phyloP scores from a whole-genome alignment of 257 asterid species.

The Salvia splendens region DNA sequence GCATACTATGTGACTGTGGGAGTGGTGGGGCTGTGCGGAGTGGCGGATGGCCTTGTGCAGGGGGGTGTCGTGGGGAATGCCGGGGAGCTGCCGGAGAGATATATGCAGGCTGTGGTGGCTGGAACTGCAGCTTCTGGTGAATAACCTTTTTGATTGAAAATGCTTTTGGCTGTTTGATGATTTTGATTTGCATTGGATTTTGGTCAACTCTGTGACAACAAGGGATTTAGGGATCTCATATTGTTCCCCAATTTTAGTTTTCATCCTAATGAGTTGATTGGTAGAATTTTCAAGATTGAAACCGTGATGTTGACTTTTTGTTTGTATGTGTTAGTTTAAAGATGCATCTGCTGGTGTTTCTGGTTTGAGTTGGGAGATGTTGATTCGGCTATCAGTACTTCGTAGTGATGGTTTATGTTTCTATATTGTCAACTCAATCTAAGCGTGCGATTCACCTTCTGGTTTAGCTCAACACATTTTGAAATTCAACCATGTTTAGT shows the following conservation, averaged over 20 bases:
- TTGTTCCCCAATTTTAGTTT: neutral
- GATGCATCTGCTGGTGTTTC: neutral
- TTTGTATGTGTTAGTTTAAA: slow-evolving; percentile 1
- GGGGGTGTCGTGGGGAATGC: slow-evolving; percentile 89
- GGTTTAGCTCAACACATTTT: neutral
- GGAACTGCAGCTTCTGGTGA: slow-evolving; percentile 97
- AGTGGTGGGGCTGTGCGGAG: slow-evolving; percentile 61
- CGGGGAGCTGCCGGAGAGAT: slow-evolving; percentile 87
- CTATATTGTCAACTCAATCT: neutral
- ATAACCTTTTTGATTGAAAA: neutral
- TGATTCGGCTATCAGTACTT: neutral
- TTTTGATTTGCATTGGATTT: slow-evolving; percentile 19
- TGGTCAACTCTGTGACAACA: slow-evolving; percentile 23
- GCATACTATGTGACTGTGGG: slow-evolving; percentile 67
- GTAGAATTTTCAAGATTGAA: slow-evolving; percentile 6
- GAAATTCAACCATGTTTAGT: slow-evolving; percentile 1
- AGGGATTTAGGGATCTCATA: neutral
- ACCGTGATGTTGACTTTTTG: slow-evolving; percentile 16
- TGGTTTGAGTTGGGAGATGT: slow-evolving; percentile 8
- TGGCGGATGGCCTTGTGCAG: slow-evolving; percentile 91
- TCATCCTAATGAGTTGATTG: slow-evolving; percentile 1
- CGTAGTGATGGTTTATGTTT: neutral
- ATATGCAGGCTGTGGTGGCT: slow-evolving; percentile 91
- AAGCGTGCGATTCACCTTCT: neutral
- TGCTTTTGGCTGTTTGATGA: neutral